phyloP scores from a whole-genome alignment of 805 yeast species.

The Ogataea pini region DNA sequence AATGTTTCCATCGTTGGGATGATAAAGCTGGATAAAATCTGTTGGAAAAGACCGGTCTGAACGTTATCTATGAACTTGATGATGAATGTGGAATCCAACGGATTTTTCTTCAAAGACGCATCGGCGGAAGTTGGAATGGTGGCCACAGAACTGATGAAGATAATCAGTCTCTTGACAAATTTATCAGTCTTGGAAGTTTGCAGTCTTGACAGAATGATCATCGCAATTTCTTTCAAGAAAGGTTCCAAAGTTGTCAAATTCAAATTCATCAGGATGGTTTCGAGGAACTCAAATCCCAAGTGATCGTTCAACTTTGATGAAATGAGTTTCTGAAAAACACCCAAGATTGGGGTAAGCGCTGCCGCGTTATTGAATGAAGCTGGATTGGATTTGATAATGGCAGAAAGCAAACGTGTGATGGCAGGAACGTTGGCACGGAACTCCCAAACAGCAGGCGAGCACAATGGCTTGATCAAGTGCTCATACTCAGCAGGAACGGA shows the following conservation, averaged over 20 bases:
- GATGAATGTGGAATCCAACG: constrained; percentile 45
- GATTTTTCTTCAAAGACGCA: constrained; percentile 20
- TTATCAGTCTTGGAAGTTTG: constrained; percentile 82
- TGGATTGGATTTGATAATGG: constrained; percentile 57
- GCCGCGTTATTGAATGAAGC: constrained; percentile 39
- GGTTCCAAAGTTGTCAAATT: constrained; percentile 51
- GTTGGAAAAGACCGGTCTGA: constrained; percentile 60
- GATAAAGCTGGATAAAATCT: constrained; percentile 49
- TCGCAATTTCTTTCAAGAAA: constrained; percentile 70
- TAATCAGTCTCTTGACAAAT: constrained; percentile 67
- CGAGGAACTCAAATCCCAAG: constrained; percentile 83
- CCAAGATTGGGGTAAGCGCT: constrained; percentile 74
- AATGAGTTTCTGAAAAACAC: constrained; percentile 93
- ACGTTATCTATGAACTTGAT: constrained; percentile 69
- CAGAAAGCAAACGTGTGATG: constrained; percentile 72
- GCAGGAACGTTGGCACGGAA: constrained; percentile 92
- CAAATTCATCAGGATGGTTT: constrained; percentile 60
- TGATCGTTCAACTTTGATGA: constrained; percentile 80
- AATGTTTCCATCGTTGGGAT: constrained; percentile 48
- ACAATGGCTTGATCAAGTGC: constrained; percentile 72
- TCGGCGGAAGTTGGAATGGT: constrained; percentile 30
- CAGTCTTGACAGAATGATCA: constrained; percentile 74
- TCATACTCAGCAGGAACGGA: constrained; percentile 66
- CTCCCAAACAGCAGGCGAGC: constrained; percentile 95
- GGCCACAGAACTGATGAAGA: constrained; percentile 50